Evolutionary conservation across 495 filamentous ascomycete genomes (phyloP), one percentile per base, ranked within the genome.

Genomic region (Choiromyces venosus): DNA sequence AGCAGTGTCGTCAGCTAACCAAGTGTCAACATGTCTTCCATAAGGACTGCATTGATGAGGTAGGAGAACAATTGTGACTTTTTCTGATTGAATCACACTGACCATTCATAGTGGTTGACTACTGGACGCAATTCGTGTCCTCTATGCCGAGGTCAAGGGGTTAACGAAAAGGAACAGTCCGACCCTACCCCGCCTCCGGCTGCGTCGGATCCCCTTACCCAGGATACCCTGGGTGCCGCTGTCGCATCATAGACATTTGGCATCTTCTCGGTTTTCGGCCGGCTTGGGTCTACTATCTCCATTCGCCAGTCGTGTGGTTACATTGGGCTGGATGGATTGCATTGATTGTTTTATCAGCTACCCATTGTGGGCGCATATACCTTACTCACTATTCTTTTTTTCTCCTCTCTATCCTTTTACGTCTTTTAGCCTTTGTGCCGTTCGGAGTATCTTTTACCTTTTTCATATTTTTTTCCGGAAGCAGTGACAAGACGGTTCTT

Each of bases 111-210:
- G 91, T 93, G 91, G 91, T 84, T 93, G 25, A 93, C 90, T 33
- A 92, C 90, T 36, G 91, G 91, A 52, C 90, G 91, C 73, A 93
- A 93, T 81, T 93, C 91, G 1, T 93, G 91, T 72, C 91, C 91
- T 37, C 85, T 93, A 2, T 93, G 91, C 79, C 84, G 91, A 75
- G 88, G 89, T 37, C 88, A 91, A 81, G 91, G 91, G 37, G 91
- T 93, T n/a, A 85, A 86, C 70, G 87, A 89, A 78, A 86, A 85
- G 37, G 76, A 74, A 65, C 68, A 71, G 36, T 72, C 36, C 12
- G 68, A 73, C 37, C 68, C n/a, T 66, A 33, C 46, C 14, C 35
- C 37, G 14, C 70, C 76, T 56, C 68, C 76, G 65, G n/a, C 73
- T 33, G 39, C 73, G 66, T 36, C 76, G 0, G 77, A 74, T 52